Conservation (phyloP, 2,329 filamentous ascomycete species). For the Didymella pomorum region DNA sequence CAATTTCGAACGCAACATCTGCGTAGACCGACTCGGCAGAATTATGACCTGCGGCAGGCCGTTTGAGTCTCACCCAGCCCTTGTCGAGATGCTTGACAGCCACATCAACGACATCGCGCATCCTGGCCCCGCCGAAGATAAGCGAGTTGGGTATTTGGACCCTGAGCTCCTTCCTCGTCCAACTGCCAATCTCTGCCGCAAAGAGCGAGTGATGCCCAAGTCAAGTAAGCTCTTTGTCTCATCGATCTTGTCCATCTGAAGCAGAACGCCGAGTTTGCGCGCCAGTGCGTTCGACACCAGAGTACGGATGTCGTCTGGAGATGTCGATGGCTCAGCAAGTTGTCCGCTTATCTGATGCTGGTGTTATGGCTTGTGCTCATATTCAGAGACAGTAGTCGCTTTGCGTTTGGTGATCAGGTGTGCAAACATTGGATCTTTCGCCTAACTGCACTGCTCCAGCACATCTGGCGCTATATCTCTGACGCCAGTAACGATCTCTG, state of each 20-base stretch:
- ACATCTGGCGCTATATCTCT: too few relatives aligned
- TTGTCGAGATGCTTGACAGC: constrained; percentile 1
- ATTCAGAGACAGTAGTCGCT: neutral
- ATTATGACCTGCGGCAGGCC: neutral
- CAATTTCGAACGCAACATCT: neutral
- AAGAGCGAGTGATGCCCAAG: constrained; percentile 35
- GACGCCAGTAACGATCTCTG: too few relatives aligned
- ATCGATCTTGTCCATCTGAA: constrained; percentile 2
- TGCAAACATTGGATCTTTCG: neutral
- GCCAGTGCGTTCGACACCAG: neutral
- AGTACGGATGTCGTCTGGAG: neutral
- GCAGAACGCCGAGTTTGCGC: neutral
- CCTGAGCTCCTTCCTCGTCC: constrained; percentile 25
- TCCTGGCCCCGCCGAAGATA: constrained; percentile 15
- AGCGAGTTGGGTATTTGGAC: constrained; percentile 17
- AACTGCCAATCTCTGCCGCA: constrained; percentile 38
- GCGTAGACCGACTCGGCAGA: neutral
- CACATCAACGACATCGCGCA: constrained; percentile 11
- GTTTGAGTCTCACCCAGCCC: neutral
- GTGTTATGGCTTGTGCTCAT: neutral
- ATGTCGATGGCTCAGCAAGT: neutral
- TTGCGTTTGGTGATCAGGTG: neutral
- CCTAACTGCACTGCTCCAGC: neutral
- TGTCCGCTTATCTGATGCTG: neutral
- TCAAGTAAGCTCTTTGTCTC: constrained; percentile 1